These are phyloP conservation scores for Linum usitatissimum DNA, from an alignment of 345 rosid species.

Conservation along the genomic window DNA sequence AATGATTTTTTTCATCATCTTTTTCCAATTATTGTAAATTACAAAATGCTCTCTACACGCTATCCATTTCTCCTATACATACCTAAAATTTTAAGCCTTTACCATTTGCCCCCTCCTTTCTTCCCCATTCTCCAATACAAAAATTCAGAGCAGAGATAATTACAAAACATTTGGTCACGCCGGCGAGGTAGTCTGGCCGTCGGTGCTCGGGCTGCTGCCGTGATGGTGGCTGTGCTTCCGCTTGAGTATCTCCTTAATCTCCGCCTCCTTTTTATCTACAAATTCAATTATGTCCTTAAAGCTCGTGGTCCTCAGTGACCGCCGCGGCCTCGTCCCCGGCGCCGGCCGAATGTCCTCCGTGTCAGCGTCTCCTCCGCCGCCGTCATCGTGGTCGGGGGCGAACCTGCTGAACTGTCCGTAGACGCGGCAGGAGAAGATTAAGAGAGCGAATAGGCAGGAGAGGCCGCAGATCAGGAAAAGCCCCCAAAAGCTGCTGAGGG, in stretches of 20 bases:
- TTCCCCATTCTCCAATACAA: not conserved
- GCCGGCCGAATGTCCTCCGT: conserved; percentile 39
- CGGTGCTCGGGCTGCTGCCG: conserved; percentile 24
- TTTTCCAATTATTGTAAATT: not conserved
- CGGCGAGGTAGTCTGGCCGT: conserved; percentile 21
- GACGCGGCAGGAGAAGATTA: conserved; percentile 41
- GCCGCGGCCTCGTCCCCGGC: conserved; percentile 21
- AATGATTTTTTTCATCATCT: no score
- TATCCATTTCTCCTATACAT: not conserved
- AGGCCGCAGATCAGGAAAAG: conserved; percentile 69
- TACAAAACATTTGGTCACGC: conserved; percentile 9
- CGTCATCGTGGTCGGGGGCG: conserved; percentile 19
- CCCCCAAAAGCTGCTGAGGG: conserved; percentile 79
- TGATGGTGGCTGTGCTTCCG: conserved; percentile 27
- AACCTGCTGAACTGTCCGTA: conserved; percentile 49
- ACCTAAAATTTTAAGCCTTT: no score
- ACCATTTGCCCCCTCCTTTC: no score
- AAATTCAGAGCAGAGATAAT: not conserved
- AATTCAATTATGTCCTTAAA: conserved; percentile 39
- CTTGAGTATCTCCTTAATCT: conserved; percentile 36
- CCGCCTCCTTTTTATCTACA: conserved; percentile 45
- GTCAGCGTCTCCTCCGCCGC: conserved; percentile 17
- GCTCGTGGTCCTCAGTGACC: conserved; percentile 31
- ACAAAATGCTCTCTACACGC: not conserved
- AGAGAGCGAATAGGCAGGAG: conserved; percentile 48